phyloP scores from a whole-genome alignment of 495 filamentous ascomycete species.

The Trichoderma parareesei region DNA sequence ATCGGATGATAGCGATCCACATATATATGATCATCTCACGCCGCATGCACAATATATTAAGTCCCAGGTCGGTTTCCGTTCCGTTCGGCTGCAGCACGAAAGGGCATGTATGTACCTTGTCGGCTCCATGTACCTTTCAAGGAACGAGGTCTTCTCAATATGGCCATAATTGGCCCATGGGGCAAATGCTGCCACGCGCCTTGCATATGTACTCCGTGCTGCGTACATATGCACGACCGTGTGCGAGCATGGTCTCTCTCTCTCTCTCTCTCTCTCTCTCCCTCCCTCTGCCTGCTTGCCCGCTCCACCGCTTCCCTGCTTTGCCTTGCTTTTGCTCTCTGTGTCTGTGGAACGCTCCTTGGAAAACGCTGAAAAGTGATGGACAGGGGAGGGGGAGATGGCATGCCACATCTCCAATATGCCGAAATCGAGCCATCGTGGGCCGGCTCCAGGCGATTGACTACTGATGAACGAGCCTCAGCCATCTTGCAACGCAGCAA shows the following conservation, averaged over 20 bases:
- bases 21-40: constrained; percentile 1
- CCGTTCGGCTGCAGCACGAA: no score
- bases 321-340: background rate
- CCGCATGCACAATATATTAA: constrained; percentile 9
- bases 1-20: constrained; percentile 10
- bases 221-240: background rate
- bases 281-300: background rate
- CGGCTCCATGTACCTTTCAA: no score
- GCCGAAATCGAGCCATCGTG: constrained; percentile 1
- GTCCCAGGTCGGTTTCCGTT: background rate
- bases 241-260: background rate
- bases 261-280: background rate
- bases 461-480: no score
- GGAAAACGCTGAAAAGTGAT: background rate
- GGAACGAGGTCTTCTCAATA: background rate
- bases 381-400: background rate
- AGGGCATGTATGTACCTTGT: no score
- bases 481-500: no score
- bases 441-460: background rate
- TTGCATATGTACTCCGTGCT: constrained; percentile 7
- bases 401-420: background rate
- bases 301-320: constrained; percentile 1
- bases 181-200: background rate
- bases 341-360: background rate
- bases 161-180: background rate